phyloP scores from a whole-genome alignment of 345 rosid genomes.

The Iberis pinnata region DNA sequence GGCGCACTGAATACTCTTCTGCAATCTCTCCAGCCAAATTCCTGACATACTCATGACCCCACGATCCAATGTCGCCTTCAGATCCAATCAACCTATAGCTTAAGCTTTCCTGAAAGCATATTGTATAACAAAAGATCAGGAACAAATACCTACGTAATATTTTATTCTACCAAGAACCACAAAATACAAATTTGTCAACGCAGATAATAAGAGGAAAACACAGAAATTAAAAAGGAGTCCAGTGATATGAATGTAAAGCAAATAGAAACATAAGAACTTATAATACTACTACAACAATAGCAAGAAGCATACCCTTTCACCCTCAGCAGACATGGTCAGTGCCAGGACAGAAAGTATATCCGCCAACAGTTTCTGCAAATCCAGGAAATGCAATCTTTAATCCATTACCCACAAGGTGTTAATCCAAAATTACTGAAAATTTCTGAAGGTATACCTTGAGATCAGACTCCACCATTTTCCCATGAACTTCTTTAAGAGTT shows the following conservation, averaged over 20 bases:
- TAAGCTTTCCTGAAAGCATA: conserved; percentile 68
- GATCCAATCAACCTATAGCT: conserved; percentile 79
- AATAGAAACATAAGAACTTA: not conserved
- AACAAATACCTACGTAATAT: too few species aligned
- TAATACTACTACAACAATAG: not conserved
- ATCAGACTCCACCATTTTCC: conserved; percentile 58
- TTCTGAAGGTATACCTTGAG: conserved; percentile 48
- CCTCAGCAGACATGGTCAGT: conserved; percentile 95
- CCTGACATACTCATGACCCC: conserved; percentile 99
- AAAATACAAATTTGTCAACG: not conserved
- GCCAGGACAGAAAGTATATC: conserved; percentile 92
- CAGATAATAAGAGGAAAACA: conserved; percentile 1
- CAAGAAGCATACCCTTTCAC: conserved; percentile 64
- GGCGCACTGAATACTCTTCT: conserved; percentile 62
- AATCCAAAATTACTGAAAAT: not conserved
- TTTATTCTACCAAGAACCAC: not conserved
- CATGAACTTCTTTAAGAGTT: conserved; percentile 62
- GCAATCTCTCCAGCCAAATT: conserved; percentile 90
- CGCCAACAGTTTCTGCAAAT: conserved; percentile 69
- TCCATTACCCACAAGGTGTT: not conserved
- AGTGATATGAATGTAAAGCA: not conserved
- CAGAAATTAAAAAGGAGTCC: not conserved
- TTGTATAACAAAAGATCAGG: conserved; percentile 3
- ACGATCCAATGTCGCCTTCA: conserved; percentile 87
- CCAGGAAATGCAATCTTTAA: conserved; percentile 14